phyloP scores from a whole-genome alignment of 208 protist species.

The Trypanosoma congolense region DNA sequence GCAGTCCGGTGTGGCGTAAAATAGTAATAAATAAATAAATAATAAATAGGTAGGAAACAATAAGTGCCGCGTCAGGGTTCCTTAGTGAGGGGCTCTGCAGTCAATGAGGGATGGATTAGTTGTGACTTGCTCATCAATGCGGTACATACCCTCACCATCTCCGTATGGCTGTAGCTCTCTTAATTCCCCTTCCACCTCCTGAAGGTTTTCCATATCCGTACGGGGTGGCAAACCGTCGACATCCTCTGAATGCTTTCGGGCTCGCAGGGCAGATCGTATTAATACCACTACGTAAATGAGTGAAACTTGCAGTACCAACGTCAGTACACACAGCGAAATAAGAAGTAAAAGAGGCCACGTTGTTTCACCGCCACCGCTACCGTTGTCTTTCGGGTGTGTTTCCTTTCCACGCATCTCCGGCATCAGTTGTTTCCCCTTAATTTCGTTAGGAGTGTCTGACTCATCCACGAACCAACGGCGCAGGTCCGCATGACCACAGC shows the following conservation, averaged over 20 bases:
- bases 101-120: too few relatives aligned
- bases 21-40: background rate
- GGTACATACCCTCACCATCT: too few relatives aligned
- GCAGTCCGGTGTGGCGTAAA: background rate
- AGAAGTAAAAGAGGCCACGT: background rate
- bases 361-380: background rate
- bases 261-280: background rate
- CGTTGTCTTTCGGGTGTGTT: background rate
- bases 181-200: too few relatives aligned
- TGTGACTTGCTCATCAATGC: too few relatives aligned
- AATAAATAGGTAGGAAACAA: background rate
- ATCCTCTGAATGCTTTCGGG: too few relatives aligned
- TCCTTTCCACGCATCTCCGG: background rate
- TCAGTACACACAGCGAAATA: background rate
- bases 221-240: too few relatives aligned
- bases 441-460: background rate
- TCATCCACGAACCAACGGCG: constrained; percentile 5
- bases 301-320: background rate
- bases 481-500: constrained; percentile 8
- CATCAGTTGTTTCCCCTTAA: background rate
- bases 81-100: background rate
- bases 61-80: background rate
- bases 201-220: too few relatives aligned
- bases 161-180: too few relatives aligned
- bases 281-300: background rate